Conservation (phyloP, 2,329 filamentous ascomycete genomes). For the Sporothrix inflata region DNA sequence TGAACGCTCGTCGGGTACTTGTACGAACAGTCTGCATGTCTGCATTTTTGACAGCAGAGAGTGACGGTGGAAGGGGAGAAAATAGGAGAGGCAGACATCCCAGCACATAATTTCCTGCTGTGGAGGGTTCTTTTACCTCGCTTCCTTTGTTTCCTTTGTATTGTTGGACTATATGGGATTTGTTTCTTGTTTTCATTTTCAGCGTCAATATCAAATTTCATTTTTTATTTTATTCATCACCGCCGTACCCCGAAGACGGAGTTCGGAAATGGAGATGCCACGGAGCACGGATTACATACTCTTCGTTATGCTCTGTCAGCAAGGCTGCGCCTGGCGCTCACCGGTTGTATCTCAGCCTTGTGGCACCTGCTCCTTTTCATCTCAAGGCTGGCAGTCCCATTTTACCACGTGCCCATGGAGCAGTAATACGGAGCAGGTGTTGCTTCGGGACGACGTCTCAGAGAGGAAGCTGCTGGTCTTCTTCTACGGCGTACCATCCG, state of each 20-base stretch:
- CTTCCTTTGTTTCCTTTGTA: background rate
- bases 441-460: background rate
- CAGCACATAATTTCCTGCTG: background rate
- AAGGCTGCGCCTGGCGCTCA: background rate
- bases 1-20: background rate
- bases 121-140: background rate
- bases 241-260: background rate
- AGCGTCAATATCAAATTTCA: background rate
- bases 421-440: background rate
- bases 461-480: background rate
- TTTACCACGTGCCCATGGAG: background rate
- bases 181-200: background rate
- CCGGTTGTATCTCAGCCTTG: background rate
- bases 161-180: background rate
- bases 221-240: background rate
- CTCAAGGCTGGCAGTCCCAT: background rate
- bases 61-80: background rate
- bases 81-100: background rate
- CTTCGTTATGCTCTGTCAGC: background rate
- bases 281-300: background rate
- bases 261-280: background rate
- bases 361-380: background rate
- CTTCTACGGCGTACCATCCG: background rate
- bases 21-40: constrained; percentile 9
- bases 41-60: too few relatives aligned